Evolutionary conservation across 1,284 basidiomycete species (phyloP), one percentile per base, ranked within the genome.

Genomic region (Ustanciosporium gigantosporum): DNA sequence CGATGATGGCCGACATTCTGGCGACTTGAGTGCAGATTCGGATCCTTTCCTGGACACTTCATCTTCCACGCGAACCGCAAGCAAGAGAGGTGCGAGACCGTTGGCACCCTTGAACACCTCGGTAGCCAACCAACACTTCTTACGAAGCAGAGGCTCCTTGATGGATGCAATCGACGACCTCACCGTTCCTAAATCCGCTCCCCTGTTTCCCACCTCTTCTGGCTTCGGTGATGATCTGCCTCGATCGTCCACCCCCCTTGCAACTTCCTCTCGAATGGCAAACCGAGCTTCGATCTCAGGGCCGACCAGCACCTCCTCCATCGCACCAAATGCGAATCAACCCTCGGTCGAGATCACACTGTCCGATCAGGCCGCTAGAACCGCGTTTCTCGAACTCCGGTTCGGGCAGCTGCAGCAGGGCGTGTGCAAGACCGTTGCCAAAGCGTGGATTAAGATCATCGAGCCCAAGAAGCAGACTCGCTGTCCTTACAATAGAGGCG

Each of bases 381-480:
- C 69, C 5, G 62, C 66, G 14, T 77, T 78, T 45, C 46, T 78
- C 25, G 73, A 76, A 23, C 51, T 68, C 64, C 72, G 74, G 41
- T 72, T 75, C 69, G 36, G 72, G 65, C 76, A 79, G 17, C 73
- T 83, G 14, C 81, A 81, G 57, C 82, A 83, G 69, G 78, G 76
- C 29, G 80, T 80, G 7, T 82, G 81, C 75, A 83, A 83, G 64
- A 79, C 81, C 41, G 78, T 84, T 25, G 81, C 81, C 55, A 83
- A 83, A 68, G 80, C 73, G 13, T 76, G 72, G 73, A 74, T 76
- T 50, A 76, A 76, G 43, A 68, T 82, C 39, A 80, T 83, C 57
- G 82, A 84, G 69, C 82, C 82, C 14, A 81, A 82, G 69, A 83
- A 83, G 71, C 81, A 82, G 71, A 81, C 80, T 34, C 81, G 64